Evolutionary conservation across 208 protist species (phyloP).

Genomic region (Trypanosoma lewisi): DNA sequence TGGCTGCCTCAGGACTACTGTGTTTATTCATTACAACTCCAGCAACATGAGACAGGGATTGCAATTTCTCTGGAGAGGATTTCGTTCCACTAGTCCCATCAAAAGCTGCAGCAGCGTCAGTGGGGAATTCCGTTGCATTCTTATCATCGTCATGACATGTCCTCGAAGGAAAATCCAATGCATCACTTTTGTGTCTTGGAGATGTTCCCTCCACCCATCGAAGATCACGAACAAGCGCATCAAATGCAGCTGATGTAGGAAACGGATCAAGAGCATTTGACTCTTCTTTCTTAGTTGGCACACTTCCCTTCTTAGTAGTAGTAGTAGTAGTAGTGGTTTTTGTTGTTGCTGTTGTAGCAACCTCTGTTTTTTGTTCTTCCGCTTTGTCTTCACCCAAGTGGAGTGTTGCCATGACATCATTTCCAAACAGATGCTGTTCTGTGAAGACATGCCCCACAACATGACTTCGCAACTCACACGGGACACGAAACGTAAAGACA

Average conservation of each 20-base stretch:
- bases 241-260: neutral
- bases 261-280: too few relatives aligned
- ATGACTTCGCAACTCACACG: neutral
- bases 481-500: conserved; percentile 18
- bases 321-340: neutral
- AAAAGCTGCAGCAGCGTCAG: neutral
- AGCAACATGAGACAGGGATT: neutral
- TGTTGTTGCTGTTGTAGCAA: neutral
- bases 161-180: neutral
- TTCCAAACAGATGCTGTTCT: conserved; percentile 16
- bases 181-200: neutral
- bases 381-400: neutral
- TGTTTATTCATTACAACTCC: neutral
- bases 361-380: neutral
- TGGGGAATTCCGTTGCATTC: neutral
- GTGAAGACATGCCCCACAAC: conserved; percentile 23
- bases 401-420: conserved; percentile 2
- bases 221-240: conserved; percentile 10
- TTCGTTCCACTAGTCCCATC: neutral
- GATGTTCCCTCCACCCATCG: conserved; percentile 1
- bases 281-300: too few relatives aligned
- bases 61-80: neutral
- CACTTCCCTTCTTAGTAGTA: too few relatives aligned
- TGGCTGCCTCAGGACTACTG: conserved; percentile 2
- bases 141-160: too few relatives aligned